A percentile compares a stretch with the other conserved stretches of the same genome.
phyloP scores from a whole-genome alignment of 116 monocot species.

The Cymodocea nodosa region DNA sequence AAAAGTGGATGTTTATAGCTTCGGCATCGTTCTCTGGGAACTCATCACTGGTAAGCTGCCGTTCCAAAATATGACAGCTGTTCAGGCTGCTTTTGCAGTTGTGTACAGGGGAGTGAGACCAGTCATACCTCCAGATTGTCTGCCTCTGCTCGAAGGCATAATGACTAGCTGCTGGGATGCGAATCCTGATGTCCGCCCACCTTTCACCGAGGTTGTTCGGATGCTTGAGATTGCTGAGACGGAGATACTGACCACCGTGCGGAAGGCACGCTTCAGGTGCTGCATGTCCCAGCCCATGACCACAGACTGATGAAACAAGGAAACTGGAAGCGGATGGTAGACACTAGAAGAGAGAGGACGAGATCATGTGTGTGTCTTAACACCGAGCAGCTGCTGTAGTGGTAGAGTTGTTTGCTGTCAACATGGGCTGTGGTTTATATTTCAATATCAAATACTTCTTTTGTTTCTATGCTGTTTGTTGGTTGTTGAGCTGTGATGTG shows the following conservation, averaged over 20 bases:
- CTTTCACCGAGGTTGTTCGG: constrained; percentile 65
- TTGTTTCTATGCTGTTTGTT: too few species aligned
- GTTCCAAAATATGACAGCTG: constrained; percentile 82
- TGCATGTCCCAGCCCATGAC: constrained; percentile 88
- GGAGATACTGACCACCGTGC: constrained; percentile 54
- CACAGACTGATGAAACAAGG: constrained; percentile 28
- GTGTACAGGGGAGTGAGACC: constrained; percentile 79
- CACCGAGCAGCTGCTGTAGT: too few species aligned
- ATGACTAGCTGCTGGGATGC: constrained; percentile 94
- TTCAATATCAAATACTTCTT: too few species aligned
- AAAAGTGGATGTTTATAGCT: constrained; percentile 96
- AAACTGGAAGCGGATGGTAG: too few species aligned
- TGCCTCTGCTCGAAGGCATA: constrained; percentile 54
- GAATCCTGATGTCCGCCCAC: constrained; percentile 77
- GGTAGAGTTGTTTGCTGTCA: too few species aligned
- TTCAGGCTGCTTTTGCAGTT: constrained; percentile 95
- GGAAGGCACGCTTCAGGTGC: constrained; percentile 82
- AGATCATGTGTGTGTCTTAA: too few species aligned
- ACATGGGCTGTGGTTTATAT: too few species aligned
- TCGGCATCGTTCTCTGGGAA: constrained; percentile 95
- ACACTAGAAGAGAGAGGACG: too few species aligned
- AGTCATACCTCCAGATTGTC: constrained; percentile 63
- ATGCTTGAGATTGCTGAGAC: constrained; percentile 75
- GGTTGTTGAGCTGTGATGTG: too few species aligned
- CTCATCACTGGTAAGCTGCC: constrained; percentile 93